Base-by-base conservation (phyloP, 1,284 basidiomycete species). In the Butyriboletus appendiculatus region DNA sequence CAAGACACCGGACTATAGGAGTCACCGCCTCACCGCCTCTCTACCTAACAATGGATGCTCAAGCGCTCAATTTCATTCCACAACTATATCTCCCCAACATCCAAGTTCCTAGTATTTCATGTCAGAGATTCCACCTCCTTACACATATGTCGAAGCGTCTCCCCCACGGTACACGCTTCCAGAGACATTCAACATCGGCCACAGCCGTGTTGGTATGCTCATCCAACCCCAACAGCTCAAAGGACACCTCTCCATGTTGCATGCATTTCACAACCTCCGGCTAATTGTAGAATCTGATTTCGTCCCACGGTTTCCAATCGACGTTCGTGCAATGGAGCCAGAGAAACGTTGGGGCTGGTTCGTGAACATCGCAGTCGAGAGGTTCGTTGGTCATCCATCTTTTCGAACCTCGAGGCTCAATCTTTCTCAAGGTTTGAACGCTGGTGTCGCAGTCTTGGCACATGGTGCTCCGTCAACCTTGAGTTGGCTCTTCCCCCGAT, bases 401-500 rank as follows among this genome's bases (percentile, higher is more conserved):
- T 18, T 37, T 8, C 5, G n/a, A 26, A 16, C 11, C 3, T 30
- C 24, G 2, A 5, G 6, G 4, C 32, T 51, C 11, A 44, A 10
- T 8, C 14, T 3, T 12, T 28, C 12, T 16, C 9, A 1, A 64
- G 63, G 40, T 62, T 65, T 39, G 44, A 53, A 2, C 59, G 57
- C 5, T 68, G 66, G 66, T 65, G 62, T 16, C 8, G 6, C 15
- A 33, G n/a, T 44, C 49, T 45, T 5, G 22, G 34, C 22, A 7
- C 14, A 3, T 34, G 20, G 37, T 26, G 3, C 37, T 41, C 7
- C 4, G 22, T 2, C 4, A 34, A 33, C 14, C 6, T 54, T 2
- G 53, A 59, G 28, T n/a, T 43, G 15, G 42, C 38, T 5, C 45
- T 74, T 24, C 76, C 76, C 3, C 76, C 77, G 4, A 45, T 77